These are phyloP conservation scores for Cyclotella kingstonii DNA, from an alignment of 108 stramenopile genomes.

Conservation along the genomic window DNA sequence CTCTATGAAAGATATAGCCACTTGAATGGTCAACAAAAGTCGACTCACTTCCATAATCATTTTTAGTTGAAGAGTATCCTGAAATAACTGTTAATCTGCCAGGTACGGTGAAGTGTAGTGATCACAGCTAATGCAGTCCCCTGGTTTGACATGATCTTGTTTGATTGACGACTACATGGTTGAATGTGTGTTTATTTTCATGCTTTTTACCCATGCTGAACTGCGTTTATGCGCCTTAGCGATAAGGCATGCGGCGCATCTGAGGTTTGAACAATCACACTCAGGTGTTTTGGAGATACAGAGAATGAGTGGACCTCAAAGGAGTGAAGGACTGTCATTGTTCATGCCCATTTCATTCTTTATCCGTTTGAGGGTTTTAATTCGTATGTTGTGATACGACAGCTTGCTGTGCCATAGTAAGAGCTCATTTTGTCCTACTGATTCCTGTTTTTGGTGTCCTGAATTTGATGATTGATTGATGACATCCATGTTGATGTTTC, in stretches of 20 bases:
- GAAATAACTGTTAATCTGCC: constrained; percentile 29
- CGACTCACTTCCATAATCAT: constrained; percentile 32
- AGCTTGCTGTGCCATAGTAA: constrained; percentile 8
- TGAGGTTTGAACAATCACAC: no score
- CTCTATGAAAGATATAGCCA: constrained; percentile 10
- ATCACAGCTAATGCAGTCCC: constrained; percentile 43
- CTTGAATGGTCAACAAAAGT: constrained; percentile 48
- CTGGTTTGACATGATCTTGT: constrained; percentile 23
- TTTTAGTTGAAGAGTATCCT: constrained; percentile 22
- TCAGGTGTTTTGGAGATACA: no score
- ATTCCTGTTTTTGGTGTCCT: not conserved
- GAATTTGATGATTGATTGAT: not conserved
- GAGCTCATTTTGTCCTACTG: not conserved
- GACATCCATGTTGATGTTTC: not conserved
- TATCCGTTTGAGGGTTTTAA: no score
- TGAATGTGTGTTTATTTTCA: not conserved
- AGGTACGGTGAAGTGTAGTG: constrained; percentile 27
- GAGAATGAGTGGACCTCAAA: no score
- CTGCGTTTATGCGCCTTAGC: no score
- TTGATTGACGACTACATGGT: not conserved
- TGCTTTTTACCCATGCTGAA: not conserved
- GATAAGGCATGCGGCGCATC: no score
- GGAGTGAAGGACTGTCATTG: not conserved
- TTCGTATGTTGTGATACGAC: constrained; percentile 2
- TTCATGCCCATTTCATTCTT: no score